Base-by-base conservation (phyloP, 805 yeast genomes). In the Schwanniomyces polymorphus region DNA sequence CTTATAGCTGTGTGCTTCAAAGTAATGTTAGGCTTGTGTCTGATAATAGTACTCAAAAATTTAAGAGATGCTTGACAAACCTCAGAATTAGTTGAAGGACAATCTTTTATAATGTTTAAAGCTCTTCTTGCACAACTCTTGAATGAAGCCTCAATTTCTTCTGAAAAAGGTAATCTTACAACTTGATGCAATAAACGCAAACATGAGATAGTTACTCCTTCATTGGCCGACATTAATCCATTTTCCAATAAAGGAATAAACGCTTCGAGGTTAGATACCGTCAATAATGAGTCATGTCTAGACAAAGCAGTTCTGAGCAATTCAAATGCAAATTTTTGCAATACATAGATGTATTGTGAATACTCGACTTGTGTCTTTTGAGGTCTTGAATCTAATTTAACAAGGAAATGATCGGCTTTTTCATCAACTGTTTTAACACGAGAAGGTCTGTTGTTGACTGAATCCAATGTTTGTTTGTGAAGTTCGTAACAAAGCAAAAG, bases 261-360 rank as follows among this genome's bases (percentile, higher is more conserved):
- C 0, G 88, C 91, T 38, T 76, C 74, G 42, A 92, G 68, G 51
- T 85, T 84, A 4, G 76, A 72, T 1, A 79, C 79, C 2, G 82
- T 81, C 47, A 85, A 65, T 43, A 92, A 74, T 0, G 74, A 68
- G 8, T 78, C 80, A 57, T 88, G 82, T 48, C 82, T 80, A 2
- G 84, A 73, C 25, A 94, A 70, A 0, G 91, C 86, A 3, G 85
- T 79, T 53, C 91, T 76, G 46, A 92, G 68, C 31, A 89, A 66
- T 54, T 92, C 97, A 49, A 91, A 73, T 0, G 95, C 72, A 59
- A 94, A 85, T 53, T 82, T 81, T 56, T 87, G 91, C 55, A 94
- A 68, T 1, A 88, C 78, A 44, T 75, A 78, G 42, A 78, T 64
- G 52, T 83, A 86, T 18, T 78, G 67, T 1, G 85, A 74, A 47